Conservation (phyloP, 306 rosid species). For the Quercus wislizeni region DNA sequence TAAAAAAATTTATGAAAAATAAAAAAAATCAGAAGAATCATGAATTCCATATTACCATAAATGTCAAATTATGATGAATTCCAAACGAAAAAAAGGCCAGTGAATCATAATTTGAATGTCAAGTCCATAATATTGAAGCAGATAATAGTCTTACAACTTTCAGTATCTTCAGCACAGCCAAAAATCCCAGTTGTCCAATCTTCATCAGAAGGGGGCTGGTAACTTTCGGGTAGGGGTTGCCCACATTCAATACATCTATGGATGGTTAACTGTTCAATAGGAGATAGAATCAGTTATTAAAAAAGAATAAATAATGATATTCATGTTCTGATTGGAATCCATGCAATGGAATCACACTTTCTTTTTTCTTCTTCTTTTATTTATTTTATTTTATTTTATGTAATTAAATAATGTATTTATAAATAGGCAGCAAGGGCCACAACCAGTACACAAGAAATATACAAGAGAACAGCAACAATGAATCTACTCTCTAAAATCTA, state of each 20-base stretch:
- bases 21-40: neutral
- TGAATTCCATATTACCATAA: neutral
- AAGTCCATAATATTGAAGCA: neutral
- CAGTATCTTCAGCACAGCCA: constrained; percentile 60
- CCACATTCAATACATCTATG: constrained; percentile 62
- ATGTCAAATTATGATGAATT: neutral
- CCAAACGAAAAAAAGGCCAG: too few species aligned
- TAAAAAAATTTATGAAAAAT: neutral
- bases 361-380: too few species aligned
- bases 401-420: too few species aligned
- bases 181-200: constrained; percentile 72
- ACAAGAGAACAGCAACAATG: too few species aligned
- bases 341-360: neutral
- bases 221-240: constrained; percentile 68
- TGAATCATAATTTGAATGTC: neutral
- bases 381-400: too few species aligned
- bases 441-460: too few species aligned
- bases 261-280: constrained; percentile 45
- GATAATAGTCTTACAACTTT: constrained; percentile 47
- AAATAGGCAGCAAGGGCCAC: too few species aligned
- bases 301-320: neutral
- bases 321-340: neutral
- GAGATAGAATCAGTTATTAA: neutral
- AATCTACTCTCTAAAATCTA: too few species aligned
- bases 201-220: constrained; percentile 69